Percentiles rank a stretch among this genome's conserved stretches.
Evolutionary conservation across 345 rosid genomes (phyloP).

Genomic region (Stellera chamaejasme): DNA sequence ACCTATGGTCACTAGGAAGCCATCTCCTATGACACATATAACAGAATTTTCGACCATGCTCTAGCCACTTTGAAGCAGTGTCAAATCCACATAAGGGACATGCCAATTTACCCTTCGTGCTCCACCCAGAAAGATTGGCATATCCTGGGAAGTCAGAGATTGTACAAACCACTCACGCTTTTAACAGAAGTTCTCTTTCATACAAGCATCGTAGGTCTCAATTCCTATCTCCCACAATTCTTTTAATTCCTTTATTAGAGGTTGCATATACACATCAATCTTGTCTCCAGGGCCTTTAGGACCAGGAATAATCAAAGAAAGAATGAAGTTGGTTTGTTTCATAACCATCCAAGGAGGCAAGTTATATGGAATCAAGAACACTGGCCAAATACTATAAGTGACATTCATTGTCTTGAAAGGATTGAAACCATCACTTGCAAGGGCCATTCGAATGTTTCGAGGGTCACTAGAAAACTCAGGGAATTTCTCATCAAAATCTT

Average conservation of each 20-base stretch:
- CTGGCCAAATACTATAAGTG: neutral
- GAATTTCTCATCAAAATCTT: neutral
- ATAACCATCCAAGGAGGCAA: neutral
- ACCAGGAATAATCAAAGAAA: neutral
- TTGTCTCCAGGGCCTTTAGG: neutral
- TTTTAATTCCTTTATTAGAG: neutral
- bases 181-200: neutral
- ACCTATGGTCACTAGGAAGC: neutral
- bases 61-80: neutral
- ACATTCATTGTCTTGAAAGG: neutral
- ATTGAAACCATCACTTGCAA: too few species aligned
- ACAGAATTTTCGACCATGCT: neutral
- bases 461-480: too few species aligned
- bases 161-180: neutral
- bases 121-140: neutral
- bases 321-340: neutral
- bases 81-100: neutral
- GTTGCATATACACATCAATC: neutral
- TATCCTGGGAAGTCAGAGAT: neutral
- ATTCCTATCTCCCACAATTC: neutral
- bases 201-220: neutral
- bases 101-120: neutral
- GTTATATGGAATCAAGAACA: too few species aligned
- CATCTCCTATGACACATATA: neutral
- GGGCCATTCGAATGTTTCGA: too few species aligned